phyloP scores from a whole-genome alignment of 176 grass and related monocot genomes.

The Bonia amplexicaulis region DNA sequence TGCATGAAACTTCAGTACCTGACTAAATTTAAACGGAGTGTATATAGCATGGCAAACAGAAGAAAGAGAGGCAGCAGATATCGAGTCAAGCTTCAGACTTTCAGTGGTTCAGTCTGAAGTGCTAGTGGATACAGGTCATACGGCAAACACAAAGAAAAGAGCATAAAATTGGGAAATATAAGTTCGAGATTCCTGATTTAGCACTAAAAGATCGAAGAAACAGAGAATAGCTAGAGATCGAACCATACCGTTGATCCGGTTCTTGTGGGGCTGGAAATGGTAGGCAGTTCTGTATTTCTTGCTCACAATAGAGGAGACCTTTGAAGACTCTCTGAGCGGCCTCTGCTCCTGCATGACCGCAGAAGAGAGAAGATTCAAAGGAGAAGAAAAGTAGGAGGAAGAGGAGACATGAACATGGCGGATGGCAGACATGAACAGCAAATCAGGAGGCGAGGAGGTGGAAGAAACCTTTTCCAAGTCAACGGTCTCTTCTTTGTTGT shows the following conservation, averaged over 20 bases:
- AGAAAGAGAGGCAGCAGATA: background rate
- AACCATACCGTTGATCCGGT: conserved; percentile 34
- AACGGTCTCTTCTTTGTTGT: no score
- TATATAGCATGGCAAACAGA: background rate
- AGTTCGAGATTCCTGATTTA: background rate
- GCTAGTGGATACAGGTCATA: background rate
- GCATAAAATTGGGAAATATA: background rate
- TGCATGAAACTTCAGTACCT: no score
- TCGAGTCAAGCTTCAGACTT: background rate
- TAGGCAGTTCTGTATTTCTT: conserved; percentile 53
- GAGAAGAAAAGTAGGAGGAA: background rate
- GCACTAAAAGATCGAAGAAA: background rate
- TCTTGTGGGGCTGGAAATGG: conserved; percentile 74
- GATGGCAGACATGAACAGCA: background rate
- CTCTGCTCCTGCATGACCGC: background rate
- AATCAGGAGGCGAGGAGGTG: background rate
- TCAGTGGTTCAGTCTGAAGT: background rate
- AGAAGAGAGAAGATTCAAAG: background rate
- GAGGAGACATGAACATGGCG: background rate
- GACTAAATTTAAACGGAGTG: no score
- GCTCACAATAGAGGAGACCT: conserved; percentile 62
- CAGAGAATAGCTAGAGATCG: background rate
- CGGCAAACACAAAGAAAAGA: background rate
- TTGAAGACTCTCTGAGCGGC: conserved; percentile 8
- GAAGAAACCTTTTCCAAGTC: background rate